phyloP scores from a whole-genome alignment of 202 grass and related monocot genomes.

The Panicum hallii region DNA sequence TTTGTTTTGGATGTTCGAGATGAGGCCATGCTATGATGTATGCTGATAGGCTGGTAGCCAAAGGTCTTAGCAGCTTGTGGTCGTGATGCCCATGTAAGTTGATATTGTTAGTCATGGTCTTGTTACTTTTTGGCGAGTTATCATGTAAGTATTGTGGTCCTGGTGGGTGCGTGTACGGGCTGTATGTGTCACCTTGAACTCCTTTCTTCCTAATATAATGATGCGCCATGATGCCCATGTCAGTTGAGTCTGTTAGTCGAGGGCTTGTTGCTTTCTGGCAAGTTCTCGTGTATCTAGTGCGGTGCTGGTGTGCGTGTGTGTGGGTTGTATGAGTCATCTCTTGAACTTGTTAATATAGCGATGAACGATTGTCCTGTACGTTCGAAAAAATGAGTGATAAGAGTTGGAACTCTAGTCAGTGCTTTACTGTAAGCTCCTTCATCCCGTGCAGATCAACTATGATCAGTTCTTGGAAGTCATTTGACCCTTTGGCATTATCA shows the following conservation, averaged over 20 bases:
- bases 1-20: background rate
- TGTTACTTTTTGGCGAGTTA: background rate
- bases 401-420: slow-evolving; percentile 13
- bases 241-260: background rate
- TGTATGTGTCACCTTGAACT: background rate
- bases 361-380: background rate
- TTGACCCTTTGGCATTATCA: slow-evolving; percentile 1
- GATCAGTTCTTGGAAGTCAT: slow-evolving; percentile 7
- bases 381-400: background rate
- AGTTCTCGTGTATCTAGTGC: background rate
- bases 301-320: background rate
- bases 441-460: background rate
- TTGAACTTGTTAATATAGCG: background rate
- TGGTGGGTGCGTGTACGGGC: background rate
- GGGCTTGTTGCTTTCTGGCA: background rate
- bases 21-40: background rate
- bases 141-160: background rate
- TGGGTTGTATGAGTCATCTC: background rate
- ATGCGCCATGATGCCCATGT: background rate
- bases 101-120: background rate
- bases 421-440: background rate
- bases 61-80: background rate
- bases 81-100: background rate
- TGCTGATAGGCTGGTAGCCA: background rate
- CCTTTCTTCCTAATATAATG: background rate